Evolutionary conservation across 208 protist genomes (phyloP).

Genomic region (Acanthamoeba culbertsoni): DNA sequence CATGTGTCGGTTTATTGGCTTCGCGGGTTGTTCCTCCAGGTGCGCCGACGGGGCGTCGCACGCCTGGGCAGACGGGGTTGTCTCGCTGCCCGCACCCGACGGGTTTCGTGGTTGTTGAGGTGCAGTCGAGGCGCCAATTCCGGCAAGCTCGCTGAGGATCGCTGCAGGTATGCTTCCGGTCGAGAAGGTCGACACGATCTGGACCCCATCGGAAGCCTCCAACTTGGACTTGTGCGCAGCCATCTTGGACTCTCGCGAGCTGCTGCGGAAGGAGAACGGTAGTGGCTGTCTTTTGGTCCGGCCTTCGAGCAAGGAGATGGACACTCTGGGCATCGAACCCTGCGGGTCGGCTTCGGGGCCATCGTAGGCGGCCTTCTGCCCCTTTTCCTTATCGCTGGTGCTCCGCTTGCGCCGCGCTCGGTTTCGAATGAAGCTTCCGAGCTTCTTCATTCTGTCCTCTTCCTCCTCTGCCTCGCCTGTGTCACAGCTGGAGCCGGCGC

Average conservation of each 20-base stretch:
- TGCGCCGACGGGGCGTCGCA: neutral
- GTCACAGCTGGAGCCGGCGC: neutral
- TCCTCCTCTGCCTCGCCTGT: neutral
- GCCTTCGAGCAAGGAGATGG: neutral
- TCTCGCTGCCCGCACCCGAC: neutral
- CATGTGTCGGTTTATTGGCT: neutral
- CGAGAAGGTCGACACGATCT: neutral
- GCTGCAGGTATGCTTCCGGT: neutral
- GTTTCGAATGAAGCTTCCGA: neutral
- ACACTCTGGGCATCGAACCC: neutral
- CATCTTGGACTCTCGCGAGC: neutral
- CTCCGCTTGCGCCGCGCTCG: neutral
- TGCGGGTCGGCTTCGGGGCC: neutral
- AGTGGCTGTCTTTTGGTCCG: neutral
- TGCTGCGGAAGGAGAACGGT: neutral
- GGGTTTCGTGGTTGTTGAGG: neutral
- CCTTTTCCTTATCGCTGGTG: slow-evolving; percentile 23
- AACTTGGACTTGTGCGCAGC: neutral
- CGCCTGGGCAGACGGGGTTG: neutral
- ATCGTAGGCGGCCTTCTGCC: neutral
- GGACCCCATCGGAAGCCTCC: neutral
- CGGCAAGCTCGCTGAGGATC: neutral
- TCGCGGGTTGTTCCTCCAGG: neutral
- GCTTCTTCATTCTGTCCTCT: neutral
- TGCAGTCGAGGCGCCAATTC: neutral